A percentile compares a stretch with the other conserved stretches of the same genome.
phyloP scores from a whole-genome alignment of 768 basidiomycete species.

The Boletus subparvulus region DNA sequence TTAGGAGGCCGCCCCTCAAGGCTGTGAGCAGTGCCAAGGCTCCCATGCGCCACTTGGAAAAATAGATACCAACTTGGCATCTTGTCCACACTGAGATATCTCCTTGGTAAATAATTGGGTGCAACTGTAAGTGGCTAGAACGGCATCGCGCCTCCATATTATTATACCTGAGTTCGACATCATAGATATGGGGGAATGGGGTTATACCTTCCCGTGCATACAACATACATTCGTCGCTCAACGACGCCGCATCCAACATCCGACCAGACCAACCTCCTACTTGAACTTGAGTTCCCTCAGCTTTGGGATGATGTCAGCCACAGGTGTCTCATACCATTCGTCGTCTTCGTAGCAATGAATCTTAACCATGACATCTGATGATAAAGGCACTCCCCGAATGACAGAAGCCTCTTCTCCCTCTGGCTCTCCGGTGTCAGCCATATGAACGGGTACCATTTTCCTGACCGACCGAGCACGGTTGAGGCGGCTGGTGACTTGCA shows the following conservation, averaged over 20 bases:
- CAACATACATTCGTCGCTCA: background rate
- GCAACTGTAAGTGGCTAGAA: background rate
- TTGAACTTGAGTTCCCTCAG: constrained; percentile 26
- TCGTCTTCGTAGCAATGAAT: constrained; percentile 12
- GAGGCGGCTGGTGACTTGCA: background rate
- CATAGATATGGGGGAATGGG: background rate
- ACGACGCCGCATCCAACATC: background rate
- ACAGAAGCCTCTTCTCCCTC: background rate
- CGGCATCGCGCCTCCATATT: background rate
- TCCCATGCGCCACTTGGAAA: background rate
- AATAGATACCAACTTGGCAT: background rate
- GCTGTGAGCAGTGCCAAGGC: constrained; percentile 13
- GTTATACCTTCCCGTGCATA: background rate
- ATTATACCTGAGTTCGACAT: background rate
- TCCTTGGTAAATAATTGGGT: background rate
- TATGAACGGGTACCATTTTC: background rate
- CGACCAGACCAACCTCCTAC: constrained; percentile 1
- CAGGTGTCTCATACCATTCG: constrained; percentile 22
- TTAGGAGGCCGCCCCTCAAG: background rate
- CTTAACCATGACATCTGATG: constrained; percentile 9
- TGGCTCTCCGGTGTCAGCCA: background rate
- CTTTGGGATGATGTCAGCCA: constrained; percentile 32
- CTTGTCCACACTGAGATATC: background rate
- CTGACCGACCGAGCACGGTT: background rate
- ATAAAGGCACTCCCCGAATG: background rate